Conservation (phyloP, 2,329 filamentous ascomycete species). For the Emergomyces africanus region DNA sequence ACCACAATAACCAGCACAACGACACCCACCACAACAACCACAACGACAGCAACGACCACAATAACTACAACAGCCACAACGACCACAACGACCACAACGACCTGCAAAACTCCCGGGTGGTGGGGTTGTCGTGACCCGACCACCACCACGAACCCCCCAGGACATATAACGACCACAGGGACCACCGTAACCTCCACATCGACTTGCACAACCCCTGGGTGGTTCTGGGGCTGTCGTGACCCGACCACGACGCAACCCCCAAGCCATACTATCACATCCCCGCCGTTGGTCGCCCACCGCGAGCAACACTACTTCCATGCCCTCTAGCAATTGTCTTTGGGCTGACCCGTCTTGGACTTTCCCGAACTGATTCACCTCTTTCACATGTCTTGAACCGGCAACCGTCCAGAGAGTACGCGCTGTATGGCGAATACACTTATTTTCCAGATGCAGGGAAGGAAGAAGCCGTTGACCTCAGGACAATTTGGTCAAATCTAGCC, state of each 20-base stretch:
- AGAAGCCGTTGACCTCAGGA: conserved; percentile 4
- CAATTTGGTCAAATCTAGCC: background rate
- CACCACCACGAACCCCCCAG: no score
- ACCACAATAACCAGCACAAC: conserved; percentile 23
- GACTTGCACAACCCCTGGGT: conserved; percentile 23
- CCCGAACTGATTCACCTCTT: background rate
- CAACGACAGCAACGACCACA: conserved; percentile 20
- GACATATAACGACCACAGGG: no score
- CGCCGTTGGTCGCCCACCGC: conserved; percentile 14
- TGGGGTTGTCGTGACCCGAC: no score
- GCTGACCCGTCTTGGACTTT: conserved; percentile 15
- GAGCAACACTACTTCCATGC: conserved; percentile 15
- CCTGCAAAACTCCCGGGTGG: conserved; percentile 32
- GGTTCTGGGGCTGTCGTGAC: conserved; percentile 46
- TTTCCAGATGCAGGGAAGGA: conserved; percentile 33
- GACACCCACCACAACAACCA: conserved; percentile 24
- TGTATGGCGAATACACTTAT: conserved; percentile 31
- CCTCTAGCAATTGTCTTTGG: conserved; percentile 17
- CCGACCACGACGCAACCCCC: conserved; percentile 17
- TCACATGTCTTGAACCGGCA: conserved; percentile 12
- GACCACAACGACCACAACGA: conserved; percentile 20
- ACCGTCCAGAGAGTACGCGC: conserved; percentile 14
- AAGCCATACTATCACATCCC: conserved; percentile 21
- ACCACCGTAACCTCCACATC: conserved; percentile 16
- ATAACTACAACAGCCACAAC: conserved; percentile 23